Evolutionary conservation across 1,284 basidiomycete species (phyloP).

Genomic region (Earliella scabrosa): DNA sequence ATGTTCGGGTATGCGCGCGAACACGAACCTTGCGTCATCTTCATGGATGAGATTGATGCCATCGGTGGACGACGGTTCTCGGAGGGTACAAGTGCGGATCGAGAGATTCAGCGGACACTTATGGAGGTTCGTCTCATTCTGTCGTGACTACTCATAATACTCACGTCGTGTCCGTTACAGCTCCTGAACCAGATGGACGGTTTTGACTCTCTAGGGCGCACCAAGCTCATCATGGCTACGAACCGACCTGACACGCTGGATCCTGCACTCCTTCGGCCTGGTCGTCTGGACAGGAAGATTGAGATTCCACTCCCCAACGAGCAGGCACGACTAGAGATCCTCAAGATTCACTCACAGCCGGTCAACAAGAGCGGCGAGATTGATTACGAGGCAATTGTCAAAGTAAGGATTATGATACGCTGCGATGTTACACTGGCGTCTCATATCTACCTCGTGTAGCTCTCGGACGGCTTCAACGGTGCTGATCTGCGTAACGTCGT

Average conservation of each 20-base stretch:
- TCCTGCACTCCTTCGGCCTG: constrained; percentile 95
- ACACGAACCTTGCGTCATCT: constrained; percentile 99
- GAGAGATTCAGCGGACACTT: constrained; percentile 97
- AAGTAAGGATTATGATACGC: constrained; percentile 51
- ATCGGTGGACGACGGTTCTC: constrained; percentile 96
- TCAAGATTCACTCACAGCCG: constrained; percentile 96
- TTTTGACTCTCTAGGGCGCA: constrained; percentile 94
- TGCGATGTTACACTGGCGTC: background rate
- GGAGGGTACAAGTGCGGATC: constrained; percentile 98
- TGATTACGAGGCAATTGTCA: constrained; percentile 97
- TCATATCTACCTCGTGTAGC: constrained; percentile 40
- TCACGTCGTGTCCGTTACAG: constrained; percentile 50
- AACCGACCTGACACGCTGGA: constrained; percentile 97
- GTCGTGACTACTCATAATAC: too few species aligned
- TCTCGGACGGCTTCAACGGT: constrained; percentile 93
- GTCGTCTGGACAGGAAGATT: constrained; percentile 96
- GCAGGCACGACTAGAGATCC: constrained; percentile 92
- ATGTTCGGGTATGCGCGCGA: constrained; percentile 99
- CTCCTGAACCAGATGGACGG: constrained; percentile 99
- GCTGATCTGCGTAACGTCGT: constrained; percentile 97
- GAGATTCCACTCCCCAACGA: constrained; percentile 99
- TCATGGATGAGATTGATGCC: constrained; percentile 99
- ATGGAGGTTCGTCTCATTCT: constrained; percentile 79
- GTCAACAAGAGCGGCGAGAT: constrained; percentile 97
- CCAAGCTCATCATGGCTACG: constrained; percentile 99